Evolutionary conservation across 2,329 filamentous ascomycete species (phyloP), one percentile per base, ranked within the genome.

Genomic region (Calonectria hawksworthii): DNA sequence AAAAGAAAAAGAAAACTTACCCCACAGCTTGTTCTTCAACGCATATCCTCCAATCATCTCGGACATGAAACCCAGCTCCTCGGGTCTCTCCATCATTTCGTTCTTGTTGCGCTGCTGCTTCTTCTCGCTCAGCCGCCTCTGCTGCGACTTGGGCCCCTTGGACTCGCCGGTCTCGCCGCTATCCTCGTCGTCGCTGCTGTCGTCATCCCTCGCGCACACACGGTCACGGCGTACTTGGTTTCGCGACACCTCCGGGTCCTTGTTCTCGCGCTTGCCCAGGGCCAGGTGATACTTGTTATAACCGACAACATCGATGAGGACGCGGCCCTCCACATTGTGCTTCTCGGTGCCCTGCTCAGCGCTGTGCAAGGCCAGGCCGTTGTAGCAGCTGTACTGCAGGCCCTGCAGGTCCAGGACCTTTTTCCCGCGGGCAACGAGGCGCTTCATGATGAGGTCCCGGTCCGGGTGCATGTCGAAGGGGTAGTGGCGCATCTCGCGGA

Each of bases 1-100:
- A 47, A 47, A 7, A 38, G 1, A 44, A 41, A 14, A 0, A 28
- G 3, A 63, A 38, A 5, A 83, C 85, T 82, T 76, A 86, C 86
- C 75, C 88, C 87, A 89, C 6, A 84, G 66, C 80, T 88, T 88
- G 73, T 86, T 88, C 80, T 88, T 88, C 66, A 89, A 80, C 0
- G 87, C 85, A 69, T 86, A 90, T 0, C 87, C 88, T 9, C 86
- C 81, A 44, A 88, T 79, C 50, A 86, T 72, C 7, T 85, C 87
- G 0, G 83, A 84, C 73, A 89, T 83, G 68, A 84, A 88, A 65
- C 84, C 83, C 7, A 89, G 80, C 18, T 87, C 82, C 0, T 86
- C 80, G 30, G 84, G 81, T 28, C 80, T 79, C 16, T 77, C 77
- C 1, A 89, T 79, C 83, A 89, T 86, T 28, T 83, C 79, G 1